Evolutionary conservation across 169 alveolate species (phyloP).

Genomic region (Cryptosporidium meleagridis): DNA sequence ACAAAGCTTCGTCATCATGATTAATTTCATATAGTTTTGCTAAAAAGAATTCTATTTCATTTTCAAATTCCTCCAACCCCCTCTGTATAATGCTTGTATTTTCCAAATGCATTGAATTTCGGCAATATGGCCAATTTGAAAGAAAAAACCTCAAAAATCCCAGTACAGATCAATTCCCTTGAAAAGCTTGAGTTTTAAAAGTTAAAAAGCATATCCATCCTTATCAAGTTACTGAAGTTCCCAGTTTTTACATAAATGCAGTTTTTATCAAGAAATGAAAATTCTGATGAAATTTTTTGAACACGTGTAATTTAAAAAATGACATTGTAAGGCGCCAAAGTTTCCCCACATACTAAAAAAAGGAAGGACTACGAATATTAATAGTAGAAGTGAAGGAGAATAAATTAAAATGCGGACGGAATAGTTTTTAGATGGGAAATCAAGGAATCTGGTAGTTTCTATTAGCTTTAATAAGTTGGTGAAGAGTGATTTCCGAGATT

Average conservation of each 20-base stretch:
- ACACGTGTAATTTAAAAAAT: constrained; percentile 50
- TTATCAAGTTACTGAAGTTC: not conserved
- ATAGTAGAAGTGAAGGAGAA: not conserved
- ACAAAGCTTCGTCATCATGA: not conserved
- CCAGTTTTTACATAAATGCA: not conserved
- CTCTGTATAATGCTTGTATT: not conserved
- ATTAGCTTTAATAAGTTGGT: not conserved
- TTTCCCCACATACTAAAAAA: constrained; percentile 66
- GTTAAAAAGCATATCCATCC: not conserved
- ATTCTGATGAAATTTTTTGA: not conserved
- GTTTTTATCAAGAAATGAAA: constrained; percentile 2
- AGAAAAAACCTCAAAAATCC: not conserved
- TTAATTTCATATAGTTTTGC: constrained; percentile 3
- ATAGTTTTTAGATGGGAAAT: too few relatives aligned
- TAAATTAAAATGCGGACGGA: not conserved
- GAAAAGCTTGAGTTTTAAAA: not conserved
- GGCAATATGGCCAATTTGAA: not conserved
- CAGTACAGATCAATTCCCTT: not conserved
- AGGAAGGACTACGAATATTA: not conserved
- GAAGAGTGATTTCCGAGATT: not conserved
- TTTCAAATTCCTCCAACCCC: constrained; percentile 2
- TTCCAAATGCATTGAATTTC: not conserved
- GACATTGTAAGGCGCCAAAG: constrained; percentile 56
- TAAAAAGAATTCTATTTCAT: constrained; percentile 30
- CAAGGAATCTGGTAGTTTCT: not conserved